Evolutionary conservation across 2,329 filamentous ascomycete genomes (phyloP), one percentile per base, ranked within the genome.

Genomic region (Teratosphaeria viscida): DNA sequence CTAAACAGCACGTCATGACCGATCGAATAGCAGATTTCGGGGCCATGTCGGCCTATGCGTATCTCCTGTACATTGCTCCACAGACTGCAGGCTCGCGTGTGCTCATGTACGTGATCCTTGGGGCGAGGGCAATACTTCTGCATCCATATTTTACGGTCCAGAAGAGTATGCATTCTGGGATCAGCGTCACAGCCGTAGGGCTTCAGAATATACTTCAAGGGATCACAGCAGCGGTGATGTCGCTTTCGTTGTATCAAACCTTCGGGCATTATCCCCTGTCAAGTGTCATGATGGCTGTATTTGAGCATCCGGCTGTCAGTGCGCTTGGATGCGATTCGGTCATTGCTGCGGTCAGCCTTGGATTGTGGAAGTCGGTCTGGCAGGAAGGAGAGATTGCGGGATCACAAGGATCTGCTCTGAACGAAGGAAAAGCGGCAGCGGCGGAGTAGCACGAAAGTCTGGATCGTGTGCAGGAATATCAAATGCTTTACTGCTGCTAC

Each of bases 291-390:
- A 54, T 47, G 16, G 63, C 63, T n/a, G 49, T 72, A 12, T 61
- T 64, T 39, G 63, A 60, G 54, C 70, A 72, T 59, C 70, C 70
- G 10, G 69, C 71, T 7, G 71, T 72, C 7, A 66, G 63, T 23
- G 54, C 69, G 7, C 62, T 72, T 7, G 67, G 68, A 8, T 65
- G 62, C 29, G 71, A 72, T 61, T 64, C 68, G 29, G 4, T 71
- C 0, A 32, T 70, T 34, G 64, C 64, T 49, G 52, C 54, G 2
- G 8, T 65, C 5, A 66, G 67, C 56, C 61, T 64, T n/a, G 53
- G 14, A 0, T 29, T 55, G 4, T 69, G 66, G 66, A 62, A 32
- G 10, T 14, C 14, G 37, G 27, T 57, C 16, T 16, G 43, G 43
- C 43, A 26, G 19, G 43, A 3, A 10, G 10, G 19, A 2, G 16